Conservation (phyloP, 169 alveolate species). For the Eimeria mitis region DNA sequence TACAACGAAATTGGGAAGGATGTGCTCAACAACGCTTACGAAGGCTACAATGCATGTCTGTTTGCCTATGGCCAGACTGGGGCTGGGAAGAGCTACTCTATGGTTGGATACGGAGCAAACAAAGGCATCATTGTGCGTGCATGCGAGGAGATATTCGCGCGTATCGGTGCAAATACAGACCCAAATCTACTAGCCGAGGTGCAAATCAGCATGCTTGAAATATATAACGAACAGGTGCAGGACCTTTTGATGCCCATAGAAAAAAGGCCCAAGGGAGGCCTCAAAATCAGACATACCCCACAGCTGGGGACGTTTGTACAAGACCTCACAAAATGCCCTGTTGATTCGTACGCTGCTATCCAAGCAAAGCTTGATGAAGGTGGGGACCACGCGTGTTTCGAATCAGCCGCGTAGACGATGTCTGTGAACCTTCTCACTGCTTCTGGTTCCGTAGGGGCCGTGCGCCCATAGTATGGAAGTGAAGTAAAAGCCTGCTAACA, state of each 20-base stretch:
- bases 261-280: conserved; percentile 91
- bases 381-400: not conserved
- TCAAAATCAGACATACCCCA: conserved; percentile 91
- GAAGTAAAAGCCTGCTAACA: not conserved
- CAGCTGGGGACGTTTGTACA: conserved; percentile 85
- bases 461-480: not conserved
- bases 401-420: not conserved
- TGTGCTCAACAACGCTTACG: conserved; percentile 96
- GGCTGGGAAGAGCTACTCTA: conserved; percentile 95
- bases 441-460: conserved; percentile 12
- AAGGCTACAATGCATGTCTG: conserved; percentile 96
- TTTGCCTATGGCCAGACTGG: conserved; percentile 95
- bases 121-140: conserved; percentile 96
- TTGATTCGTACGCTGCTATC: conserved; percentile 90
- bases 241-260: conserved; percentile 91
- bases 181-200: conserved; percentile 78
- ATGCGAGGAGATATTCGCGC: conserved; percentile 93
- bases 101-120: conserved; percentile 98
- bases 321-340: conserved; percentile 86
- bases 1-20: conserved; percentile 92
- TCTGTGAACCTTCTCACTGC: not conserved
- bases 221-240: conserved; percentile 96
- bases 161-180: conserved; percentile 83
- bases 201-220: conserved; percentile 90
- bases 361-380: conserved; percentile 93